phyloP scores from a whole-genome alignment of 129 eudicot genomes.

The Pseudognaphalium luteoalbum region DNA sequence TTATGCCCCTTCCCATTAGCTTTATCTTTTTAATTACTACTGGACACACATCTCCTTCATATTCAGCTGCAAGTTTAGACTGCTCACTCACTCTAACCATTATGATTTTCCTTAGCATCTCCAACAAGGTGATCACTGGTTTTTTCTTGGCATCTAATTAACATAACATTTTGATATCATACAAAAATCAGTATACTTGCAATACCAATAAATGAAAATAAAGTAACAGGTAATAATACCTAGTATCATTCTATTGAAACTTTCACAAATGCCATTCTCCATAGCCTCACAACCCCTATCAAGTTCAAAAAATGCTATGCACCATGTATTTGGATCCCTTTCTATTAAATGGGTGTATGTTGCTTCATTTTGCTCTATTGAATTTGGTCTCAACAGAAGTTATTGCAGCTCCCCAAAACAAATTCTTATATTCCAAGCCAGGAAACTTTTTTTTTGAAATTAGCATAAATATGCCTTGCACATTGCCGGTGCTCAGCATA shows the following conservation, averaged over 20 bases:
- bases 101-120: not conserved
- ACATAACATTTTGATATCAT: too few relatives aligned
- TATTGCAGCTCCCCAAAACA: not conserved
- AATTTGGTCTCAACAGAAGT: not conserved
- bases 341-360: not conserved
- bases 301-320: not conserved
- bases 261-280: not conserved
- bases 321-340: slow-evolving; percentile 2
- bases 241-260: not conserved
- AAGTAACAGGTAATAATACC: not conserved
- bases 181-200: too few relatives aligned
- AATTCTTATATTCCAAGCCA: not conserved
- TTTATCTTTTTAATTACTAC: not conserved
- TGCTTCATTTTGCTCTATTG: not conserved
- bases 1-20: not conserved
- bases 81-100: not conserved
- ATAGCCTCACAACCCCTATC: not conserved
- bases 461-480: not conserved
- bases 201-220: too few relatives aligned
- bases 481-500: not conserved
- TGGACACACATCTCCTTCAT: not conserved
- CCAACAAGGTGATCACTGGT: not conserved
- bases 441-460: not conserved
- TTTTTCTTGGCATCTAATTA: not conserved
- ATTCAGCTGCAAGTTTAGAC: too few relatives aligned